Evolutionary conservation across 306 rosid species (phyloP).

Genomic region (Amphicarpaea edgeworthii): DNA sequence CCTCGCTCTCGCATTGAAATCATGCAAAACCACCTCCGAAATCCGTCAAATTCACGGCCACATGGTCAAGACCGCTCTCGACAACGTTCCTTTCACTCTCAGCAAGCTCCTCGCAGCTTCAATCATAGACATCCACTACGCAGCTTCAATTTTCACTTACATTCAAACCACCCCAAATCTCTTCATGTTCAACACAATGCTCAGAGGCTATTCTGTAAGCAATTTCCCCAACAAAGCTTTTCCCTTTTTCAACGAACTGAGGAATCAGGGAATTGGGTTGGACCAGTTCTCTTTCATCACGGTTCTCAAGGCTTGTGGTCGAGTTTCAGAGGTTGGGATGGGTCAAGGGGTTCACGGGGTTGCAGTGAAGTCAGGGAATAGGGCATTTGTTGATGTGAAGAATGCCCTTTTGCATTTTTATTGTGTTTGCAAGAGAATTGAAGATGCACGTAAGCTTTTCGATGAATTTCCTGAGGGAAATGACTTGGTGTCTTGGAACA

Average conservation of each 20-base stretch:
- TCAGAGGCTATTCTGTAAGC: slow-evolving; percentile 66
- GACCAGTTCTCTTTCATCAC: slow-evolving; percentile 67
- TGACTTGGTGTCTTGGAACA: slow-evolving; percentile 74
- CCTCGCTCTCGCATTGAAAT: slow-evolving; percentile 47
- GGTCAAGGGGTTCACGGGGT: slow-evolving; percentile 75
- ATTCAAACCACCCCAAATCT: slow-evolving; percentile 64
- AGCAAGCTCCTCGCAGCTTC: slow-evolving; percentile 76
- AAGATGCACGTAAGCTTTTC: slow-evolving; percentile 64
- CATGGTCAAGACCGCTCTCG: slow-evolving; percentile 63
- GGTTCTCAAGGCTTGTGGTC: slow-evolving; percentile 64
- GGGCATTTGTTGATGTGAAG: slow-evolving; percentile 56
- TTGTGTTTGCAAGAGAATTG: slow-evolving; percentile 57
- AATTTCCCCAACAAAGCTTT: slow-evolving; percentile 57
- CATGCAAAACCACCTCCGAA: slow-evolving; percentile 58
- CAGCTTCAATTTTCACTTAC: slow-evolving; percentile 63
- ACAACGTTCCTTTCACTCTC: slow-evolving; percentile 54
- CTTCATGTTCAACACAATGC: slow-evolving; percentile 77
- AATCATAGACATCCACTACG: slow-evolving; percentile 59
- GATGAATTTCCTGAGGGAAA: slow-evolving; percentile 63
- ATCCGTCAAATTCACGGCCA: slow-evolving; percentile 61
- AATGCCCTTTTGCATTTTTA: slow-evolving; percentile 67
- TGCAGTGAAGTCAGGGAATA: slow-evolving; percentile 62
- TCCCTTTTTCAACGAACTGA: slow-evolving; percentile 60
- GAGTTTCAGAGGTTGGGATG: slow-evolving; percentile 49
- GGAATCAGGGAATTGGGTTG: slow-evolving; percentile 45